Evolutionary conservation across 208 protist genomes (phyloP).

Genomic region (Trypanosoma conorhini): DNA sequence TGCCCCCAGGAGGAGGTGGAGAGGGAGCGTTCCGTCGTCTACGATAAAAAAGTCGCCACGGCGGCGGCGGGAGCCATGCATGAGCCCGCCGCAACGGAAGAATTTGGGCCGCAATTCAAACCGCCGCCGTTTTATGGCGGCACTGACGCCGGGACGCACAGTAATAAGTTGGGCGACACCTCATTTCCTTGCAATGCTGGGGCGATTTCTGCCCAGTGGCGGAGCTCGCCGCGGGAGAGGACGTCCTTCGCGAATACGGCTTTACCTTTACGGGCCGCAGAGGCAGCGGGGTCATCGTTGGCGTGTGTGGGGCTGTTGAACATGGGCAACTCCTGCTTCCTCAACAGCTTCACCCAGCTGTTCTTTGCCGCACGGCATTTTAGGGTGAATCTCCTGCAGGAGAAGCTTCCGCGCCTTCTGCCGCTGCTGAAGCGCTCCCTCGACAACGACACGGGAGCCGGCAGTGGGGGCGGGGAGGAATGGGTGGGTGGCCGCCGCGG

Average conservation of each 20-base stretch:
- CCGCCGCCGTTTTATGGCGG: no score
- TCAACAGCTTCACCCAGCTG: slow-evolving; percentile 68
- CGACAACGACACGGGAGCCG: background rate
- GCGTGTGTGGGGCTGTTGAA: slow-evolving; percentile 53
- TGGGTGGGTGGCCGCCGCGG: background rate
- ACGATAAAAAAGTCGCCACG: background rate
- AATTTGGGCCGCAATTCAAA: no score
- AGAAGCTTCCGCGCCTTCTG: background rate
- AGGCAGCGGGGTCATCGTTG: background rate
- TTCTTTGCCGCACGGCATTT: slow-evolving; percentile 49
- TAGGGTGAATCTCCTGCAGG: slow-evolving; percentile 28
- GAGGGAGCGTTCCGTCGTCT: slow-evolving; percentile 3
- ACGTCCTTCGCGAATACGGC: background rate
- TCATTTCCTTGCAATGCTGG: no score
- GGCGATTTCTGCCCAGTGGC: background rate
- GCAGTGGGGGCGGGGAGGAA: background rate
- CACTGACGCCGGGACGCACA: no score
- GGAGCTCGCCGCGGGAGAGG: background rate
- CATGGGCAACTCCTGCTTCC: slow-evolving; percentile 66
- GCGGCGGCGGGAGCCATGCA: no score
- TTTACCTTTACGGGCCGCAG: background rate
- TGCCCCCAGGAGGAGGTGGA: background rate
- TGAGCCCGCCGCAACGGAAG: no score
- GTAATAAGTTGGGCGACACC: no score
- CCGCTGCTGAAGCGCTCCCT: background rate